phyloP scores from a whole-genome alignment of 192 early-diverging fungal species.

The Mortierella hygrophila region DNA sequence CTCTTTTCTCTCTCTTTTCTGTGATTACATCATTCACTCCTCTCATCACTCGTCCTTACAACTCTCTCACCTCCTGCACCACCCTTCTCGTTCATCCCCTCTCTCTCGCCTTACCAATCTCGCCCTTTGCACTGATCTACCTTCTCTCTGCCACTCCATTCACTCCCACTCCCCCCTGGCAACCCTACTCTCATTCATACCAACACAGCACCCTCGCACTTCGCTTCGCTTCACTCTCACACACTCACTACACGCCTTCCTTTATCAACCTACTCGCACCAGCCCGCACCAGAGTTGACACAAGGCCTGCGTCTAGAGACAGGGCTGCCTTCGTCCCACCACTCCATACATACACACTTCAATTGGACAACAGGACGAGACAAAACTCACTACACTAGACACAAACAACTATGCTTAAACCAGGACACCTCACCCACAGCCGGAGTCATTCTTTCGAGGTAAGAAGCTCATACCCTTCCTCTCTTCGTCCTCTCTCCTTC shows the following conservation, averaged over 20 bases:
- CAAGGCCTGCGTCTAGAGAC: background rate
- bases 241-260: background rate
- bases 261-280: background rate
- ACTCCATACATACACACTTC: background rate
- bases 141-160: background rate
- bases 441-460: constrained; percentile 42
- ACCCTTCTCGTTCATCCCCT: background rate
- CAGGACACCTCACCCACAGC: constrained; percentile 23
- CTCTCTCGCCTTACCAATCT: background rate
- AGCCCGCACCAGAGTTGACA: background rate
- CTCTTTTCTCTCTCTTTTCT: background rate
- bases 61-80: background rate
- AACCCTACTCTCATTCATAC: background rate
- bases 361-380: background rate
- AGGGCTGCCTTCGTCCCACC: constrained; percentile 1
- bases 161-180: background rate
- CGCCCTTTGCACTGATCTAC: background rate
- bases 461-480: background rate
- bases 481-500: background rate
- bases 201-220: background rate
- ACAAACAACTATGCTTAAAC: constrained; percentile 39
- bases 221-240: background rate
- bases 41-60: background rate
- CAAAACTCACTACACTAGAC: background rate
- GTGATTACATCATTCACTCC: background rate